A percentile compares a stretch with the other conserved stretches of the same genome.
Conservation (phyloP, 495 filamentous ascomycete species). For the Penicillium riverlandense region DNA sequence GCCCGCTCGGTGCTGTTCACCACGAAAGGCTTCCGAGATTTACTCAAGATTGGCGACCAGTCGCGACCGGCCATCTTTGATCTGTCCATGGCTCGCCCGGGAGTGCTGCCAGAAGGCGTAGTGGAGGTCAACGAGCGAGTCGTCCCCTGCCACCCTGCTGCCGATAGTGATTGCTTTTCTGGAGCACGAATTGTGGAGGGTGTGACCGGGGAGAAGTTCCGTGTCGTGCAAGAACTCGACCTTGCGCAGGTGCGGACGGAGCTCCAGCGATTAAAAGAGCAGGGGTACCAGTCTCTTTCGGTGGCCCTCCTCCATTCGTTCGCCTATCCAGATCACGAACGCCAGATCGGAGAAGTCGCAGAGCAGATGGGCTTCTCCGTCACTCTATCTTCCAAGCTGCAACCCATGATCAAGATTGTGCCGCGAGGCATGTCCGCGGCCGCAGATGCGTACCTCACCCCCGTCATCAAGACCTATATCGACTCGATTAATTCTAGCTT, state of each 20-base stretch:
- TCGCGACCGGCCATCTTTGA: constrained; percentile 80
- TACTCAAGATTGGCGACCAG: constrained; percentile 82
- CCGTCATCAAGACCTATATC: constrained; percentile 93
- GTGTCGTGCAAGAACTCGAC: constrained; percentile 37
- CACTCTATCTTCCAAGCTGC: constrained; percentile 53
- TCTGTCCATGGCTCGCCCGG: constrained; percentile 69
- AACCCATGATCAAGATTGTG: constrained; percentile 79
- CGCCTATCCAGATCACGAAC: constrained; percentile 48
- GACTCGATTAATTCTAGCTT: constrained; percentile 69
- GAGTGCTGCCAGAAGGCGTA: constrained; percentile 68
- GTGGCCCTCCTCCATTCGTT: constrained; percentile 50
- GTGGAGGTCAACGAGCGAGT: constrained; percentile 78
- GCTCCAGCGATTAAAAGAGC: constrained; percentile 33
- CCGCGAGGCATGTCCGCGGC: constrained; percentile 87
- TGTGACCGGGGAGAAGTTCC: constrained; percentile 45
- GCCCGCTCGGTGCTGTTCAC: constrained; percentile 87
- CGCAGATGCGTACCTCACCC: constrained; percentile 93
- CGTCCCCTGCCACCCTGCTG: constrained; percentile 28
- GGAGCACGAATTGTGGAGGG: constrained; percentile 34
- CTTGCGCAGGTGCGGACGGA: constrained; percentile 32
- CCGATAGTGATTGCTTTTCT: constrained; percentile 59
- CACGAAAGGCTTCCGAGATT: constrained; percentile 89
- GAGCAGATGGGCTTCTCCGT: constrained; percentile 44
- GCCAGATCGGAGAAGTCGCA: constrained; percentile 40
- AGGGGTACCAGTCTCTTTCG: constrained; percentile 43